These are phyloP conservation scores for Komagataella kurtzmanii DNA, from an alignment of 805 yeast species.

Conservation along the genomic window DNA sequence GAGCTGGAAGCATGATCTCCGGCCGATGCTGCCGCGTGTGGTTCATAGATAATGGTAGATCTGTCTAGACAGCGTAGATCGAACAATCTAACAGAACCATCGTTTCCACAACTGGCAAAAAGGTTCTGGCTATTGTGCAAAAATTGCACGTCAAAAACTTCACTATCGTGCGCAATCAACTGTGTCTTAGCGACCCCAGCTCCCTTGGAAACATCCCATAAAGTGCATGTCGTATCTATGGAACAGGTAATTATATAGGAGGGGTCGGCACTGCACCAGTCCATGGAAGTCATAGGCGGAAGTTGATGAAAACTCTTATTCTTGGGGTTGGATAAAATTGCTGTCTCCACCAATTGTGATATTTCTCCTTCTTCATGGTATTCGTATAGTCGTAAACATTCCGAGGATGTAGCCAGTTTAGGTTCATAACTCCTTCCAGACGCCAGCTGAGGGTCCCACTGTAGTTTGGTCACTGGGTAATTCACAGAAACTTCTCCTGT, in stretches of 20 bases:
- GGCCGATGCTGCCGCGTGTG: constrained; percentile 12
- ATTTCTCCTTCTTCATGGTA: constrained; percentile 7
- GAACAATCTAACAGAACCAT: constrained; percentile 87
- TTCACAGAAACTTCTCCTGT: constrained; percentile 40
- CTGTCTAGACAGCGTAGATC: constrained; percentile 85
- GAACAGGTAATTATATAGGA: constrained; percentile 68
- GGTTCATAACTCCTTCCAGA: constrained; percentile 16
- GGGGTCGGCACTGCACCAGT: constrained; percentile 74
- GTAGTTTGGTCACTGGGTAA: constrained; percentile 59
- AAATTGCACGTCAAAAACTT: constrained; percentile 86
- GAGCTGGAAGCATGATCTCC: constrained; percentile 1
- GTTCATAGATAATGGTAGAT: constrained; percentile 89
- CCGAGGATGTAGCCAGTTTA: constrained; percentile 57
- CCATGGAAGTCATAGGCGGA: constrained; percentile 90
- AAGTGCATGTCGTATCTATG: constrained; percentile 93
- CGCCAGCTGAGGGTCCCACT: constrained; percentile 51
- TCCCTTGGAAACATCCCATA: constrained; percentile 73
- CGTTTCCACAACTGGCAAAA: constrained; percentile 89
- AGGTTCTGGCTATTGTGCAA: constrained; percentile 59
- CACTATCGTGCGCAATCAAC: constrained; percentile 91
- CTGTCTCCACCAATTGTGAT: constrained; percentile 19
- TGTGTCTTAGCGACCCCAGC: constrained; percentile 72
- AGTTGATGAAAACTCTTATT: constrained; percentile 34
- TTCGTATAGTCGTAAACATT: constrained; percentile 44
- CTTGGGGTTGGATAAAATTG: constrained; percentile 26